Percentiles rank a stretch among this genome's conserved stretches.
Evolutionary conservation across 108 stramenopile genomes (phyloP).

Genomic region (Epithemia pelagica): DNA sequence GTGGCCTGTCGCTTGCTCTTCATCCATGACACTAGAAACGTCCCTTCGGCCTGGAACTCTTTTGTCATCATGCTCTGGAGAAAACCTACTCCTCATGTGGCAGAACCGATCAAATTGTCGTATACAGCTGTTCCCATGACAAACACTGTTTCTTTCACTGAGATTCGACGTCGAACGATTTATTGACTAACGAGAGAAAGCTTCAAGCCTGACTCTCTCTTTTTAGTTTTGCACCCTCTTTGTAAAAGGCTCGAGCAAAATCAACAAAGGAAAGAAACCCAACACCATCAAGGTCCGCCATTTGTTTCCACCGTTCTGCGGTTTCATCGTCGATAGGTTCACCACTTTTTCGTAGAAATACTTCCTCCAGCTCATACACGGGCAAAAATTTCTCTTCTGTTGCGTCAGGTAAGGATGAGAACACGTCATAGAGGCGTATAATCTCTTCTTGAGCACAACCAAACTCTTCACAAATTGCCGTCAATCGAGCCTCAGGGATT

Average conservation of each 20-base stretch:
- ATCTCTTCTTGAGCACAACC: background rate
- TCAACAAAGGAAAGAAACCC: slow-evolving; percentile 7
- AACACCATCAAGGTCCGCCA: slow-evolving; percentile 1
- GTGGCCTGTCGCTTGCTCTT: too few relatives aligned
- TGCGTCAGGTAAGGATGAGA: slow-evolving; percentile 3
- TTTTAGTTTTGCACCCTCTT: background rate
- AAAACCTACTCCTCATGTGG: too few relatives aligned
- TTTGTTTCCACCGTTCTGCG: background rate
- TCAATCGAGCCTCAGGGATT: background rate
- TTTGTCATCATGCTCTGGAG: too few relatives aligned
- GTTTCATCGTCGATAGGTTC: slow-evolving; percentile 1
- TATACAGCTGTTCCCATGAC: too few relatives aligned
- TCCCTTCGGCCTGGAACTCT: too few relatives aligned
- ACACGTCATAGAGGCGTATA: background rate
- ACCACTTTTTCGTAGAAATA: background rate
- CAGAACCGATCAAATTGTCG: too few relatives aligned
- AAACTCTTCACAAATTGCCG: slow-evolving; percentile 3
- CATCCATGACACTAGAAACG: too few relatives aligned
- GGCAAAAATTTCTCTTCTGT: slow-evolving; percentile 1
- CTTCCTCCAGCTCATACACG: background rate
- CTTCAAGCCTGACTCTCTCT: too few relatives aligned
- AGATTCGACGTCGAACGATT: too few relatives aligned
- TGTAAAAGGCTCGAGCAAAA: slow-evolving; percentile 5
- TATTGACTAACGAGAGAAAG: too few relatives aligned
- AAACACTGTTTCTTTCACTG: too few relatives aligned